A percentile compares a stretch with the other conserved stretches of the same genome.
Evolutionary conservation across 257 asterid species (phyloP).

Genomic region (Solanum gracilifrons): DNA sequence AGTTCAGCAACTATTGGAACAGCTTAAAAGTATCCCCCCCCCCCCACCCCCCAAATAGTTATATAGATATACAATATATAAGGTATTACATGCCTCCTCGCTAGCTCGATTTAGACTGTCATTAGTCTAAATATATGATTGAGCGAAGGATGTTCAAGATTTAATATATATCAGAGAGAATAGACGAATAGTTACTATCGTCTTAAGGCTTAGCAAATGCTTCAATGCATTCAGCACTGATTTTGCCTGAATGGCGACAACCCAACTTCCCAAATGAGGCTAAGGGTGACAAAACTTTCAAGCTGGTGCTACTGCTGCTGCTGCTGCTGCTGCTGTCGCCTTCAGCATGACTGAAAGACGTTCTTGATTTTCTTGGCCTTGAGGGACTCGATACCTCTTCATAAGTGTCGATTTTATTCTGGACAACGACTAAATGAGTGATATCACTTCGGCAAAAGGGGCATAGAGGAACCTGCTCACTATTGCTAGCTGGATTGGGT

Average conservation of each 20-base stretch:
- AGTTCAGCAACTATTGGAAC: background rate
- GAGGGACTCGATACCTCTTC: constrained; percentile 36
- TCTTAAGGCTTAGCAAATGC: constrained; percentile 27
- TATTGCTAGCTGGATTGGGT: constrained; percentile 26
- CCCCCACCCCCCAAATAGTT: background rate
- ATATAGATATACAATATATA: background rate
- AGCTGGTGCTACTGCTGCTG: constrained; percentile 43
- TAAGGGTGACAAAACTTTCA: constrained; percentile 47
- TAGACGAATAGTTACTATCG: background rate
- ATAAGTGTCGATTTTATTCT: constrained; percentile 23
- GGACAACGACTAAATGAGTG: constrained; percentile 33
- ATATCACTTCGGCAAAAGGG: constrained; percentile 77
- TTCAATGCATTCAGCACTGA: constrained; percentile 32
- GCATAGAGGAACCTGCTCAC: constrained; percentile 42
- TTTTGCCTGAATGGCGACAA: constrained; percentile 39
- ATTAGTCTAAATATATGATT: background rate
- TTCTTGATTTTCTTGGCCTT: constrained; percentile 35
- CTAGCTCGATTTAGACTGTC: background rate
- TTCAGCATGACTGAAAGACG: constrained; percentile 32
- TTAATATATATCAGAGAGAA: background rate
- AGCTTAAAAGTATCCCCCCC: background rate
- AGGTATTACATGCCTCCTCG: background rate
- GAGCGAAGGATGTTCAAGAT: background rate
- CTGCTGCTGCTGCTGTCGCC: constrained; percentile 21
- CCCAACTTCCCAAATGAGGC: constrained; percentile 47